A percentile compares a stretch with the other conserved stretches of the same genome.
Conservation (phyloP, 2,329 filamentous ascomycete species). For the Beauveria medogensis region DNA sequence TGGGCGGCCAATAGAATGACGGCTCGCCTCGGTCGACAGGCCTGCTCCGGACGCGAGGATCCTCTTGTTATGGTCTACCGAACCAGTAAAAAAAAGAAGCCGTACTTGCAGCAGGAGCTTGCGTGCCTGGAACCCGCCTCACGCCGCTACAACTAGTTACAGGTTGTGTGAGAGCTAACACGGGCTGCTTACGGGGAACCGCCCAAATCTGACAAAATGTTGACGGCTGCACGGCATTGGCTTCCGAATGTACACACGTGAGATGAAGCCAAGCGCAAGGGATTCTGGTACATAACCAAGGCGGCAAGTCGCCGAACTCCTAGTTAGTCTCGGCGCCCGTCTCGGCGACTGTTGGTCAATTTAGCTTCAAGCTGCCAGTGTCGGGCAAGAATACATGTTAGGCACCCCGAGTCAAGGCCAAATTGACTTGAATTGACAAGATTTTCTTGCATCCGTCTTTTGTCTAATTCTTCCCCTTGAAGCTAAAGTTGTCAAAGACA, state of each 20-base stretch:
- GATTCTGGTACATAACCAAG: not conserved
- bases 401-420: not conserved
- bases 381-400: slow-evolving; percentile 3
- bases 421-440: slow-evolving; percentile 2
- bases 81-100: not conserved
- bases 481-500: not conserved
- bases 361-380: not conserved
- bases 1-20: not conserved
- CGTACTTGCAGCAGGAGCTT: not conserved
- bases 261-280: not conserved
- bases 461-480: not conserved
- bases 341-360: not conserved
- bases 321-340: not conserved
- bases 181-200: not conserved
- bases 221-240: not conserved
- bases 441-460: not conserved
- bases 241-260: not conserved
- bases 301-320: slow-evolving; percentile 5
- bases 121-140: slow-evolving; percentile 2
- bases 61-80: not conserved
- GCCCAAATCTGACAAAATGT: slow-evolving; percentile 6
- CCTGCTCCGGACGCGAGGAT: not conserved
- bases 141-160: not conserved
- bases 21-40: not conserved
- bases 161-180: slow-evolving; percentile 6